phyloP scores from a whole-genome alignment of 352 stramenopile genomes.

The Phytophthora melonis region DNA sequence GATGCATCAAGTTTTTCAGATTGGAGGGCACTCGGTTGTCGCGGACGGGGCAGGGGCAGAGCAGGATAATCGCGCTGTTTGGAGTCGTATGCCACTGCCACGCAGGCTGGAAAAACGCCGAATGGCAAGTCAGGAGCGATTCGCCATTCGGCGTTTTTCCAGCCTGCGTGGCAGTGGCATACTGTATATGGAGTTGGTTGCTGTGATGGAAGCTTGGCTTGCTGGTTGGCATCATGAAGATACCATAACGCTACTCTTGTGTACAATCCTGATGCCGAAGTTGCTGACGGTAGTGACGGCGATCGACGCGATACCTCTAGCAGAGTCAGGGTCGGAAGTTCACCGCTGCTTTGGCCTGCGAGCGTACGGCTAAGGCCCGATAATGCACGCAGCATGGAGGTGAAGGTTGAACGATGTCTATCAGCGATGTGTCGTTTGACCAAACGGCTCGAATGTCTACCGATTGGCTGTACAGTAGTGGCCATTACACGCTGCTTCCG shows the following conservation, averaged over 20 bases:
- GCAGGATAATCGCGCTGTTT: constrained; percentile 15
- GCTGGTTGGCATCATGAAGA: background rate
- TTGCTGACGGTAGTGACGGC: background rate
- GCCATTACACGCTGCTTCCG: background rate
- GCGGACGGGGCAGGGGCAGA: constrained; percentile 14
- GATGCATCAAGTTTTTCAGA: constrained; percentile 20
- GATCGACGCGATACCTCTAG: background rate
- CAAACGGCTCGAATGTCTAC: constrained; percentile 14
- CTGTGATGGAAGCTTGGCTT: background rate
- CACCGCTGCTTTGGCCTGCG: background rate
- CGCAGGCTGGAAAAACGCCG: too few species aligned
- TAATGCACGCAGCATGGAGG: background rate
- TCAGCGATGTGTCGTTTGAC: background rate
- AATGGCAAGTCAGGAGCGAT: too few species aligned
- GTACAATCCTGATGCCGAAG: background rate
- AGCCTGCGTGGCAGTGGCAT: background rate
- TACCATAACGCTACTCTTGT: background rate
- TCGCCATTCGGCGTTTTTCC: background rate
- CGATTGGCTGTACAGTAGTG: background rate
- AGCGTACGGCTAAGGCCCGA: background rate
- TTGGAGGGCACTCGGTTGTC: constrained; percentile 17
- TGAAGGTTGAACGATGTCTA: background rate
- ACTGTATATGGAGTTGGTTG: background rate
- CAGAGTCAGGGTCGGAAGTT: background rate
- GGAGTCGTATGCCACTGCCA: too few species aligned